Evolutionary conservation across 805 yeast genomes (phyloP).

Genomic region (Candida methanosorbosa): DNA sequence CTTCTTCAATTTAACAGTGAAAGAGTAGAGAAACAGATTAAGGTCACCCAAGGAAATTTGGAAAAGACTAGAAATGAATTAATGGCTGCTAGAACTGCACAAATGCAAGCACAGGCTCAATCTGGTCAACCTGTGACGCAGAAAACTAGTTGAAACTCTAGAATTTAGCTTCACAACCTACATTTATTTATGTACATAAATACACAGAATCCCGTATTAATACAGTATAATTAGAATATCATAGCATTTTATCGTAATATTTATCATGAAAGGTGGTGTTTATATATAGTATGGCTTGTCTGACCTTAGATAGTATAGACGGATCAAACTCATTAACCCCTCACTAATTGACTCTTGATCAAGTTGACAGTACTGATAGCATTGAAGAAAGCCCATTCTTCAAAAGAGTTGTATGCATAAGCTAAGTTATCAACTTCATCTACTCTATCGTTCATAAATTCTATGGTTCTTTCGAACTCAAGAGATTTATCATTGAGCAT

Average conservation of each 20-base stretch:
- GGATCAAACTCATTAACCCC: conserved; percentile 34
- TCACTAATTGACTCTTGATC: conserved; percentile 57
- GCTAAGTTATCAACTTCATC: conserved; percentile 46
- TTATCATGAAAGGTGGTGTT: too few relatives aligned
- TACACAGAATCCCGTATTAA: too few relatives aligned
- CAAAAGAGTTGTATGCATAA: conserved; percentile 50
- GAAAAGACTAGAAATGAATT: conserved; percentile 49
- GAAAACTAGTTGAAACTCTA: not conserved
- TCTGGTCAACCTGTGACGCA: not conserved
- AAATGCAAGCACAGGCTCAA: not conserved
- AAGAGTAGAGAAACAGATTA: conserved; percentile 66
- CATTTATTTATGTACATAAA: too few relatives aligned
- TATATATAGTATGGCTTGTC: too few relatives aligned
- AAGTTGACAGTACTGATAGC: conserved; percentile 57
- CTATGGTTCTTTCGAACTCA: conserved; percentile 46
- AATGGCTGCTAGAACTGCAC: conserved; percentile 9
- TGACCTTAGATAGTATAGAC: too few relatives aligned
- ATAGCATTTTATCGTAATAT: too few relatives aligned
- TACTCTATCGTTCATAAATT: conserved; percentile 56
- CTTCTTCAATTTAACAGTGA: conserved; percentile 15
- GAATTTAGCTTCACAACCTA: too few relatives aligned
- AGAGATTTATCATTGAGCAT: conserved; percentile 68
- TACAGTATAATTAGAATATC: too few relatives aligned
- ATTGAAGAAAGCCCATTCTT: conserved; percentile 71
- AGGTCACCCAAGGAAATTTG: conserved; percentile 42